Evolutionary conservation across 2,329 filamentous ascomycete genomes (phyloP), one percentile per base, ranked within the genome.

Genomic region (Metarhizium guizhouense): DNA sequence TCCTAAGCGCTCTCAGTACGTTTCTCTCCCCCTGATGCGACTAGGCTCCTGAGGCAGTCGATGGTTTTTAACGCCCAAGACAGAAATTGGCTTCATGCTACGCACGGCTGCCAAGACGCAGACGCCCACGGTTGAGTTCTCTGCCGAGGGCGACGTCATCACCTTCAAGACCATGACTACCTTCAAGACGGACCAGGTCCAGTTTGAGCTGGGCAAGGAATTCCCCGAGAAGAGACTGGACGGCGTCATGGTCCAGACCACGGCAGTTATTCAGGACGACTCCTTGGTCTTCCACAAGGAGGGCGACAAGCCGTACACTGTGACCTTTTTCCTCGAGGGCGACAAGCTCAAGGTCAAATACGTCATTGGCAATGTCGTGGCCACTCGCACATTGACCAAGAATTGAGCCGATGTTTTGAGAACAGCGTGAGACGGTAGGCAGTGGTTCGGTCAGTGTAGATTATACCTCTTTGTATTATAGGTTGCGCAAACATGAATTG

Each of bases 121-220:
- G 40, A 45, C 51, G 11, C 51, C 51, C 14, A 45, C 51, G 1
- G 16, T 53, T 6, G 25, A 53, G 40, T 53, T 53, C 29, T 47
- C 51, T 10, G 40, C 11, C n/a, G 51, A 53, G 29, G 51, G 43
- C 29, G 42, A 32, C 42, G n/a, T 14, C 13, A 34, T 53, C 42
- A 53, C 40, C 14, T 34, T 53, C 25, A 53, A 34, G 40, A 53
- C 51, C 16, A 32, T 53, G 11, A 53, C 51, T 10, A 47, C 51
- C 16, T 53, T 53, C 42, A 53, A 53, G 29, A 53, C 51, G 14
- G 51, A 53, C 43, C n/a, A 47, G 42, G 38, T 45, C 38, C 25
- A 47, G 51, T 53, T 53, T 32, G n/a, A 47, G 42, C 51, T 53
- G 8, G 51, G 42, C 42, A 43, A 53, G 51, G 51, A 53, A 40